Conservation (phyloP, 345 rosid genomes). For the Psidium guajava region DNA sequence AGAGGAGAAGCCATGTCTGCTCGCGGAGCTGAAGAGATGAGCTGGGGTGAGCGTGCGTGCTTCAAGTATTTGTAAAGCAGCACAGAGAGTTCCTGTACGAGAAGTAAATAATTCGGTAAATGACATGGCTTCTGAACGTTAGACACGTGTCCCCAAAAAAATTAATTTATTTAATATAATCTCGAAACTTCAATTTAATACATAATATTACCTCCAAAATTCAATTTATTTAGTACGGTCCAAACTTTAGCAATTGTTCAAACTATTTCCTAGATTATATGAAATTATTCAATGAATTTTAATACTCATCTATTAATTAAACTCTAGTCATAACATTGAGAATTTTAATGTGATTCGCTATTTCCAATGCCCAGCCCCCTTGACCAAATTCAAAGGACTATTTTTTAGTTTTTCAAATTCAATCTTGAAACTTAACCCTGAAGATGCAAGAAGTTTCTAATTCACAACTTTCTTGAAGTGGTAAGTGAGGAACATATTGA, state of each 20-base stretch:
- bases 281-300: background rate
- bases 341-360: accelerated
- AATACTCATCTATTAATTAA: background rate
- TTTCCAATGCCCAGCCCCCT: no score
- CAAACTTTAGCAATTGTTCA: background rate
- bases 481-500: no score
- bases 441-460: no score
- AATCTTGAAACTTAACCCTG: no score
- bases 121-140: background rate
- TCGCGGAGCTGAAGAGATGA: background rate
- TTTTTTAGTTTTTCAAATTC: no score
- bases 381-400: no score
- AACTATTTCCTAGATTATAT: accelerated
- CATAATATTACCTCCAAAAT: no score
- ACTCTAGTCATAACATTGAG: accelerated
- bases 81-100: background rate
- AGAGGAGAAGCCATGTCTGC: constrained; percentile 8
- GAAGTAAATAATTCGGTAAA: background rate
- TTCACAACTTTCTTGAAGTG: no score
- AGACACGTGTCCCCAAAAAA: background rate
- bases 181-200: no score
- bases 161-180: no score
- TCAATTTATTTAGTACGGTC: no score
- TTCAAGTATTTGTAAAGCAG: background rate
- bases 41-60: background rate